Base-by-base conservation (phyloP, 495 filamentous ascomycete genomes). In the Umbilicaria muhlenbergii region DNA sequence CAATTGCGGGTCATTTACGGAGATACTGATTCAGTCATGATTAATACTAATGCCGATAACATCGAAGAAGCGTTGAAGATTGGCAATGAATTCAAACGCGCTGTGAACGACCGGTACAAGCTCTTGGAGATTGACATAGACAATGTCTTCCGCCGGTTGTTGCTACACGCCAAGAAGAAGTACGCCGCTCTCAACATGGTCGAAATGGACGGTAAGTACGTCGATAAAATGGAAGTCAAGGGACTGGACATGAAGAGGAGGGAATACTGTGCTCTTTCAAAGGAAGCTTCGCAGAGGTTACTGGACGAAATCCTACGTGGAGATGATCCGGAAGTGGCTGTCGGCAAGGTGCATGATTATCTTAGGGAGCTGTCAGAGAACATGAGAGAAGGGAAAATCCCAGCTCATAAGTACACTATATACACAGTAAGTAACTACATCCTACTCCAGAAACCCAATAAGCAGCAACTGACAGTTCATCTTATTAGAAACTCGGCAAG, bases 1-100 rank as follows among this genome's bases (percentile, higher is more conserved):
- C 75, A 81, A 34, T 71, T 98, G 38, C 78, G 83, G 48, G 91
- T 98, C 58, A 94, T 98, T 45, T 98, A 98, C 56, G 91, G 91
- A 63, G 91, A 98, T 64, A 98, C 91, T 17, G 91, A 98, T 59
- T 98, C 91, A 17, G 91, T 98, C 63, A 98, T 98, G 91, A 94
- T 98, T 63, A 96, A 98, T 53, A 94, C 91, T 38, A 94, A 94
- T 58, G 84, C 85, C 39, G 84, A 94, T 56, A 94, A 83, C 43
- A 83, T 96, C 24, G 79, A 81, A 24, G 89, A 94, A 50, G 88
- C 91, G 13, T 59, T 95, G 32, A 86, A 86, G 53, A 77, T 96
- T 40, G 92, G 92, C 34, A 76, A 77, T 43, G 80, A 85, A 39
- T 83, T 86, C 61, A 84, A 83, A 63, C 70, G 68, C 48, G 67